Evolutionary conservation across 345 rosid genomes (phyloP).

Genomic region (Syzygium jambos): DNA sequence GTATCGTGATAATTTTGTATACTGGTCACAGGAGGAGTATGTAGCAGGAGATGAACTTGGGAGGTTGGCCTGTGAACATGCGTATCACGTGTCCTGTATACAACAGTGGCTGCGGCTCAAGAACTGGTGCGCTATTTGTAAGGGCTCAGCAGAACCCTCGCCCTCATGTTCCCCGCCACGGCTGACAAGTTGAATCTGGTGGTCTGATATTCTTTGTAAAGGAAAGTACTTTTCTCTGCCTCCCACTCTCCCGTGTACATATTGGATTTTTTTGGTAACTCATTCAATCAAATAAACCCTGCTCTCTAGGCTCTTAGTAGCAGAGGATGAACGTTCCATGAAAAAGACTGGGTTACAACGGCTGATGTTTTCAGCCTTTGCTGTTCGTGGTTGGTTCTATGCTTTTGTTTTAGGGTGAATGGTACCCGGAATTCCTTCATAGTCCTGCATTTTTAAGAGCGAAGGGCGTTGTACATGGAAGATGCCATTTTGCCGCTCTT

Average conservation of each 20-base stretch:
- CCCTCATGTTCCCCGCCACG: slow-evolving; percentile 3
- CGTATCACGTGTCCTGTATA: slow-evolving; percentile 57
- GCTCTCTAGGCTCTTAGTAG: neutral
- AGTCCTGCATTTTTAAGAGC: neutral
- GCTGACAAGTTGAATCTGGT: neutral
- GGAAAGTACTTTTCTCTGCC: neutral
- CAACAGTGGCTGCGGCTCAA: slow-evolving; percentile 82
- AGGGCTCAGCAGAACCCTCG: slow-evolving; percentile 45
- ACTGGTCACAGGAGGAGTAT: slow-evolving; percentile 70
- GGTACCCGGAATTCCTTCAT: neutral
- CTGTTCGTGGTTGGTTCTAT: neutral
- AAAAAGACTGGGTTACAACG: neutral
- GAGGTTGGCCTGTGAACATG: slow-evolving; percentile 67
- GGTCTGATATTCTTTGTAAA: slow-evolving; percentile 5
- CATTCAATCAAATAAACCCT: slow-evolving; percentile 3
- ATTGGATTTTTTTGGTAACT: neutral
- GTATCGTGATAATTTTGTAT: neutral
- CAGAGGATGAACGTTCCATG: neutral
- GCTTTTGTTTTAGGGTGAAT: neutral
- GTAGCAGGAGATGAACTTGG: slow-evolving; percentile 68
- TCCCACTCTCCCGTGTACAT: neutral
- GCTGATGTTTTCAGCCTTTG: neutral
- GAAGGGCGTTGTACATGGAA: neutral
- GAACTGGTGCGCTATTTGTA: slow-evolving; percentile 97
- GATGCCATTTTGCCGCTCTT: neutral